Base-by-base conservation (phyloP, 2,329 filamentous ascomycete species). In the Aureobasidium sp. region DNA sequence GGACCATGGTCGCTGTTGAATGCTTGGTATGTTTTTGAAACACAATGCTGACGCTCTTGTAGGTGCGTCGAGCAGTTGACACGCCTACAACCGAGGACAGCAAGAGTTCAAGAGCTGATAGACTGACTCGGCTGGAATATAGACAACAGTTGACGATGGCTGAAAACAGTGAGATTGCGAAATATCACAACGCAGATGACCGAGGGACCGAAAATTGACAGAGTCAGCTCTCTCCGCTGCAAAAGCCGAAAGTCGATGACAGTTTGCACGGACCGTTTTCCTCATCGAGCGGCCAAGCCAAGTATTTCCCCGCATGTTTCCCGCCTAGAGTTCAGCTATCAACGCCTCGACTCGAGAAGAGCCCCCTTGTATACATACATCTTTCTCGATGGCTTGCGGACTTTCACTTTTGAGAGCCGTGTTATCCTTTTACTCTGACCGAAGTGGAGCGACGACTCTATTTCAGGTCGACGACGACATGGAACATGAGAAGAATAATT, bases 201-300 rank as follows among this genome's bases (percentile, higher is more conserved):
- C 56, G 45, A 60, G 34, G 14, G 20, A 20, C 27, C 14, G 48
- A 59, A 14, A 47, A 36, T 29, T 44, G 34, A 47, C 29, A 22
- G 15, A 34, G 15, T 34, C 44, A 48, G 29, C 27, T 45, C 25
- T 25, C 25, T 47, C 41, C 31, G 55, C 34, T 60, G 56, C n/a
- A 6, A 20, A 49, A 60, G 45, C 56, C 25, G 56, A 39, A 39
- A 60, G 34, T 55, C 3, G 20, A 39, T 9, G 51, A 37, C 36
- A 55, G 36, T 55, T 53, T 55, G 55, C 55, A 58, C 55, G 22
- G 44, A 58, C 55, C 55, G 55, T 58, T 58, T 57, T 22, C 55
- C 29, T n/a, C 20, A 48, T 58, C 41, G 44, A 44, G 39, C 29
- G 15, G 31, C 15, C n/a, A 39, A 27, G 27, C 37, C 55, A 31